Conservation (phyloP, 805 yeast genomes). For the Sugiyamaella marilandica region DNA sequence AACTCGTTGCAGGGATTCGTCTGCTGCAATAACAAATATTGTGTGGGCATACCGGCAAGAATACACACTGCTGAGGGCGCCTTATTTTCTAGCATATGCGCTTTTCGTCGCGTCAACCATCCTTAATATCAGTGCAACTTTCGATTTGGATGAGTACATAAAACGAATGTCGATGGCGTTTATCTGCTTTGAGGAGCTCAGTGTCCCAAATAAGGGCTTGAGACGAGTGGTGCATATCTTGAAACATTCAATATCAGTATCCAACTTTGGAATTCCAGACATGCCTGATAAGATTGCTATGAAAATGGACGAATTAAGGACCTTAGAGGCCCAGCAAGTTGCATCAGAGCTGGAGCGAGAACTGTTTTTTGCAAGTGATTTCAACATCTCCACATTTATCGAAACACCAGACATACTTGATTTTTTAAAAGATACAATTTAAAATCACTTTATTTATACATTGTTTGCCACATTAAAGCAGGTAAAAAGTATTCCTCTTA, state of each 20-base stretch:
- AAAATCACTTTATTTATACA: background rate
- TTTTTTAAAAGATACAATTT: background rate
- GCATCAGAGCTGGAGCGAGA: background rate
- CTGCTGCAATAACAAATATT: slow-evolving; percentile 4
- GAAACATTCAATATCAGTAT: background rate
- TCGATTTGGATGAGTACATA: background rate
- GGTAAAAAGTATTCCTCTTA: slow-evolving; percentile 6
- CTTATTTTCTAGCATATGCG: slow-evolving; percentile 10
- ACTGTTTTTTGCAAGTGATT: background rate
- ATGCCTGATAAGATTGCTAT: background rate
- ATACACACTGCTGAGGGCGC: slow-evolving; percentile 4
- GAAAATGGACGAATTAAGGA: background rate
- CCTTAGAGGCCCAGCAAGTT: no score
- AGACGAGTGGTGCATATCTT: slow-evolving; percentile 1
- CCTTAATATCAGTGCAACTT: background rate
- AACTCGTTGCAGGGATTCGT: slow-evolving; percentile 1
- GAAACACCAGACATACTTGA: slow-evolving; percentile 8
- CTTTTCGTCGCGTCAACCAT: slow-evolving; percentile 7
- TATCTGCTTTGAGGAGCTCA: slow-evolving; percentile 8
- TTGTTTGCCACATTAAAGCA: slow-evolving; percentile 1
- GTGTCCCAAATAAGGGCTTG: slow-evolving; percentile 5
- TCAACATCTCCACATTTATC: slow-evolving; percentile 4
- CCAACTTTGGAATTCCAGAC: background rate
- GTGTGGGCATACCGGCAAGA: slow-evolving; percentile 7
- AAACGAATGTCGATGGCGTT: slow-evolving; percentile 2